phyloP scores from a whole-genome alignment of 495 filamentous ascomycete genomes.

The Arthonia radiata region DNA sequence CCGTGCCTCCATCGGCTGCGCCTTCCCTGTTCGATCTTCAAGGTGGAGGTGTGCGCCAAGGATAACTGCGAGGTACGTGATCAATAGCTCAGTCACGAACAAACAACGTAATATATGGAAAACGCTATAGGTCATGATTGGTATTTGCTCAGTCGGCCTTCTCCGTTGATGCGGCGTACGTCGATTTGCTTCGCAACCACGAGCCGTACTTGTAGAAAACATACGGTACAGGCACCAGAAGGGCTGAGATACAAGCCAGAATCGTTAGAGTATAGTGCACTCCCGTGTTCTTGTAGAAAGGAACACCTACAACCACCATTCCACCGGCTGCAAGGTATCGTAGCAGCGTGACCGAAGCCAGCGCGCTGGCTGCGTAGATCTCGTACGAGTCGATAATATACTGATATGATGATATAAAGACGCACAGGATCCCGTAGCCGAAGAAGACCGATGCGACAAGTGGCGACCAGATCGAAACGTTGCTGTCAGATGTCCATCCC shows the following conservation, averaged over 20 bases:
- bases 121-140: too few species aligned
- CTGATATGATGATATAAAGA: constrained; percentile 27
- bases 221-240: constrained; percentile 29
- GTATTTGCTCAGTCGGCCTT: too few species aligned
- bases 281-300: constrained; percentile 14
- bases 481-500: background rate
- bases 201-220: constrained; percentile 25
- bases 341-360: constrained; percentile 24
- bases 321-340: constrained; percentile 26
- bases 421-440: constrained; percentile 7
- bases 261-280: constrained; percentile 16
- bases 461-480: constrained; percentile 5
- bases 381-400: constrained; percentile 33
- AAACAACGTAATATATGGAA: too few species aligned
- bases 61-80: too few species aligned
- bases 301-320: constrained; percentile 17
- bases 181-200: constrained; percentile 19
- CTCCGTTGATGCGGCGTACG: too few species aligned
- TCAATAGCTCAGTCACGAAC: too few species aligned
- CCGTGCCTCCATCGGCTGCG: too few species aligned
- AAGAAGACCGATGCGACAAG: constrained; percentile 12
- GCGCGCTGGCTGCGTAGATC: constrained; percentile 17
- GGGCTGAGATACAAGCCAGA: constrained; percentile 10
- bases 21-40: too few species aligned
- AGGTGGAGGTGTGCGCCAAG: too few species aligned